Conservation (phyloP, 2,329 filamentous ascomycete species). For the Microsporum ferrugineum region DNA sequence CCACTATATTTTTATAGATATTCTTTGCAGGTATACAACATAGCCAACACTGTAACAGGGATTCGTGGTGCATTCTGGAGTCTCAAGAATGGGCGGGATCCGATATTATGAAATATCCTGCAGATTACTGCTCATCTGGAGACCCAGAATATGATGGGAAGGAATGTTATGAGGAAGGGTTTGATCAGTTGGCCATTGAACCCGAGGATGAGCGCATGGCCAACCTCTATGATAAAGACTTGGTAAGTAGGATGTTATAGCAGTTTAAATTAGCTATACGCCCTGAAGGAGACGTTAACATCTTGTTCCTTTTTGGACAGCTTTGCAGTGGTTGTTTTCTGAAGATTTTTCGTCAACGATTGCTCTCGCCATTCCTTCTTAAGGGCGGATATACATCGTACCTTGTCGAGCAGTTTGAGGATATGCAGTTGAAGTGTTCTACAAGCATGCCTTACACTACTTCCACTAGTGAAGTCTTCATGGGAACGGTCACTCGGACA, state of each 20-base stretch:
- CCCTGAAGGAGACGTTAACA: background rate
- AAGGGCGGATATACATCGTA: constrained; percentile 14
- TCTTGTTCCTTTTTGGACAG: background rate
- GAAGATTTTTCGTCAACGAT: constrained; percentile 12
- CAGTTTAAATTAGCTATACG: background rate
- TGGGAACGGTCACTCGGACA: constrained; percentile 9
- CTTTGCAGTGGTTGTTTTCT: constrained; percentile 17
- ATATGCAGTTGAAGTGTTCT: constrained; percentile 14
- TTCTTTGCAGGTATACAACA: background rate
- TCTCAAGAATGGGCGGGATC: background rate
- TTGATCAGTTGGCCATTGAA: background rate
- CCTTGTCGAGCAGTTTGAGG: constrained; percentile 14
- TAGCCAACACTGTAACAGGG: background rate
- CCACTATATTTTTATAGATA: background rate
- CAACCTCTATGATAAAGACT: background rate
- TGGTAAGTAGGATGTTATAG: background rate
- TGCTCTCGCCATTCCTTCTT: constrained; percentile 14
- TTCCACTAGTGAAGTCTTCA: constrained; percentile 5
- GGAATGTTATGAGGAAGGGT: background rate
- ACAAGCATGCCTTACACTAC: constrained; percentile 12
- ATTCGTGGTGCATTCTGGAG: background rate
- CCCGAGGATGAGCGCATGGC: background rate
- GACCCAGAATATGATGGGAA: background rate
- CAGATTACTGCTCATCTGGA: background rate
- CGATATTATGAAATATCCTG: background rate